A percentile compares a stretch with the other conserved stretches of the same genome.
Evolutionary conservation across 495 filamentous ascomycete genomes (phyloP).

Genomic region (Jackrogersella minutella): DNA sequence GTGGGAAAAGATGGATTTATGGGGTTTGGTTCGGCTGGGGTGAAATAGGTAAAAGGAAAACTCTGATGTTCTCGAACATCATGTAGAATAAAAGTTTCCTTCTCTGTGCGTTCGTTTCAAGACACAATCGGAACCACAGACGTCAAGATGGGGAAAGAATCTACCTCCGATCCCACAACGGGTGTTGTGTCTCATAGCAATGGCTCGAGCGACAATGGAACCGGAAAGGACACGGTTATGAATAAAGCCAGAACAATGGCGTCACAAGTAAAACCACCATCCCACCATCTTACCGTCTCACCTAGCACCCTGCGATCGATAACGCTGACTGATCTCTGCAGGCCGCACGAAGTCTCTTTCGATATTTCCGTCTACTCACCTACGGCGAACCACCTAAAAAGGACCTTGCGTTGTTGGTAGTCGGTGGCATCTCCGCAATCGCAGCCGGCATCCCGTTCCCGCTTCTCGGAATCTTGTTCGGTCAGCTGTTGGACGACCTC

Average conservation of each 20-base stretch:
- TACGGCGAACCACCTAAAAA: slow-evolving; percentile 49
- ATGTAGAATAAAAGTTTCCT: slow-evolving; percentile 5
- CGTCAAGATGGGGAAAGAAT: slow-evolving; percentile 17
- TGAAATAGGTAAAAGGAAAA: slow-evolving; percentile 26
- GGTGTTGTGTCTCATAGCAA: slow-evolving; percentile 5
- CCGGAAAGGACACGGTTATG: slow-evolving; percentile 7
- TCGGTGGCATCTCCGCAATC: slow-evolving; percentile 62
- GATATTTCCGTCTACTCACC: slow-evolving; percentile 49
- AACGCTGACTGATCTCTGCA: slow-evolving; percentile 13
- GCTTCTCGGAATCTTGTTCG: slow-evolving; percentile 72
- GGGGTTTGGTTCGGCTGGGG: slow-evolving; percentile 24
- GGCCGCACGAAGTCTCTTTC: slow-evolving; percentile 33
- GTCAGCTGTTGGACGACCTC: slow-evolving; percentile 71
- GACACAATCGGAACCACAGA: not conserved
- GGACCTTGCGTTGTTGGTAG: slow-evolving; percentile 59
- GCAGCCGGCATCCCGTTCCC: slow-evolving; percentile 74
- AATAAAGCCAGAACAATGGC: slow-evolving; percentile 7
- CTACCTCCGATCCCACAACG: slow-evolving; percentile 16
- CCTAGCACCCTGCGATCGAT: not conserved
- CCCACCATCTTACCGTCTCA: not conserved
- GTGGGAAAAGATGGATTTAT: slow-evolving; percentile 28
- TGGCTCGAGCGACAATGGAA: not conserved
- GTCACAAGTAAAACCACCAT: slow-evolving; percentile 27
- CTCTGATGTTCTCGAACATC: slow-evolving; percentile 9
- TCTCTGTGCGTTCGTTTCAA: not conserved